Percentiles rank a stretch among this genome's conserved stretches.
Conservation (phyloP, 2,329 filamentous ascomycete species). For the Zalaria sp. region DNA sequence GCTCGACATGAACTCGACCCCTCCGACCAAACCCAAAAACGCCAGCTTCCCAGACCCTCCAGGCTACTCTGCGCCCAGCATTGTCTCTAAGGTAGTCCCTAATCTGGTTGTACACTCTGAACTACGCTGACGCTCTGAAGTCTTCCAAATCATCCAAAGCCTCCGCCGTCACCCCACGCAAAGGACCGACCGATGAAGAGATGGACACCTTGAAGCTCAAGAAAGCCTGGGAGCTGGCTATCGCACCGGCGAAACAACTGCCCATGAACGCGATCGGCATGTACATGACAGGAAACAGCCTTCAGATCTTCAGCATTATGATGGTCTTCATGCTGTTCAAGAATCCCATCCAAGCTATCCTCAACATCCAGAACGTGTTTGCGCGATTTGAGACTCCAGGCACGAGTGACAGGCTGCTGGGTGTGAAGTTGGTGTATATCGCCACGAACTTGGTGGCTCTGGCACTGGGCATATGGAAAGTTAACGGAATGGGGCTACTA, state of each 20-base stretch:
- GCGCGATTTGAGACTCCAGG: slow-evolving; percentile 75
- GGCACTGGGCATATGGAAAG: slow-evolving; percentile 84
- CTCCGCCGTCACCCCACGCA: slow-evolving; percentile 33
- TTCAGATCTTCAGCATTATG: slow-evolving; percentile 99
- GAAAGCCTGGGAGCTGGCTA: slow-evolving; percentile 95
- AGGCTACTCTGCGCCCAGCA: slow-evolving; percentile 50
- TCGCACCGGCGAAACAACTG: slow-evolving; percentile 82
- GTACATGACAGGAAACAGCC: slow-evolving; percentile 98
- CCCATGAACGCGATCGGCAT: slow-evolving; percentile 99
- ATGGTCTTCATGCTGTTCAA: slow-evolving; percentile 99
- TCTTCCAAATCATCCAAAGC: slow-evolving; percentile 9
- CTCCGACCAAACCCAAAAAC: slow-evolving; percentile 51
- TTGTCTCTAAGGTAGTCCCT: slow-evolving; percentile 6
- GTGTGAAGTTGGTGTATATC: slow-evolving; percentile 79
- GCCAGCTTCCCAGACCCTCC: slow-evolving; percentile 67
- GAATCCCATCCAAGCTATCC: slow-evolving; percentile 73
- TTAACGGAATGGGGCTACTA: slow-evolving; percentile 89
- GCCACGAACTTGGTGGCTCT: slow-evolving; percentile 74
- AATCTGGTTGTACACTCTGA: neutral
- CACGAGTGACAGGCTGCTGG: slow-evolving; percentile 58
- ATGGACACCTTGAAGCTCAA: slow-evolving; percentile 95
- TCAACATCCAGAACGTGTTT: slow-evolving; percentile 78
- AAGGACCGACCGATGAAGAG: slow-evolving; percentile 62
- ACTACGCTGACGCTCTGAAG: slow-evolving; percentile 4
- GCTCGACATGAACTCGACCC: slow-evolving; percentile 58